Evolutionary conservation across 2,329 filamentous ascomycete genomes (phyloP), one percentile per base, ranked within the genome.

Genomic region (Ascochyta pisi): DNA sequence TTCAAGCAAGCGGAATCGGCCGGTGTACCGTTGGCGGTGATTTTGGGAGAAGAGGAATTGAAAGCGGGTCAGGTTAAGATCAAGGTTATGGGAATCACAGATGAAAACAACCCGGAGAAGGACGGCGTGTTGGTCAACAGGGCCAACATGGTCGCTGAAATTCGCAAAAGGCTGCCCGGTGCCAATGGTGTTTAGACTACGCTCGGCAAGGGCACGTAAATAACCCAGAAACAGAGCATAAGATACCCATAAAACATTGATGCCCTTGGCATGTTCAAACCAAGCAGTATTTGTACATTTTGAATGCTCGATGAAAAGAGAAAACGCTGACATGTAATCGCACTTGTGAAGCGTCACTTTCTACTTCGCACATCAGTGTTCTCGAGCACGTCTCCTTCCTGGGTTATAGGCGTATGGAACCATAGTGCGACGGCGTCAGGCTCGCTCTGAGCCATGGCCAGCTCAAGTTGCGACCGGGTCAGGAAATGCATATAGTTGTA

Each of bases 31-130:
- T 90, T 96, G 70, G 91, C 89, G 7, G 84, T 98, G 44, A 95
- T 98, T 66, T 82, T 99, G 1, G 94, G 94, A 40, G 91, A 97
- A 69, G 92, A 96, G 51, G 94, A 98, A 78, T 80, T 96, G 37
- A 88, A 88, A 57, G 83, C 86, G 24, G 92, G 92, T 49, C 89
- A 96, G 75, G 89, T 96, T 64, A 91, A 90, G 78, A 84, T 97
- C 74, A 98, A 98, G 86, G 87, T 89, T 81, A 83, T 92, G 79
- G 88, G 92, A 41, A 81, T 96, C 49, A 67, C 67, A 52, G 83
- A 84, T 3, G 89, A 95, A 37, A 91, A 87, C 34, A 90, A 97
- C 81, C 88, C 92, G 0, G 91, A 96, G 75, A 96, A 97, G 81
- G 90, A 96, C 57, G 94, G 93, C 45, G 83, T 93, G 38, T 78